Evolutionary conservation across 305 asterid genomes (phyloP).

Genomic region (Fraxinus floribunda): DNA sequence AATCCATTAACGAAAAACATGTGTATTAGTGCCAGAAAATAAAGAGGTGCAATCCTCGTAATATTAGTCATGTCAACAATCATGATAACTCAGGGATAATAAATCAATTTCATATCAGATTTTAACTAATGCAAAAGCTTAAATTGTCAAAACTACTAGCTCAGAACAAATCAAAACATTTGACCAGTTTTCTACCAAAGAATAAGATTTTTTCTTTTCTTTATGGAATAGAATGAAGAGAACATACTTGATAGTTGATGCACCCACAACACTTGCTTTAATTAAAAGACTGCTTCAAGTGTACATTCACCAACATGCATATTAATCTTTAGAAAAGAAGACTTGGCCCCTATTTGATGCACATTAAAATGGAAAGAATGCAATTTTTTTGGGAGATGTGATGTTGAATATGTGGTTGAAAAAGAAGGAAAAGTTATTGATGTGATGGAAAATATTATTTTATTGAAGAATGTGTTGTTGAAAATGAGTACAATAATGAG

Average conservation of each 20-base stretch:
- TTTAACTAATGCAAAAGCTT: not conserved
- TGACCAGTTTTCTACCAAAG: not conserved
- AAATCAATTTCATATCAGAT: not conserved
- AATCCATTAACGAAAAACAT: conserved; percentile 14
- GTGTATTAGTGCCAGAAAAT: conserved; percentile 1
- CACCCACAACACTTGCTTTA: conserved; percentile 2
- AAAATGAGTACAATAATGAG: too few relatives aligned
- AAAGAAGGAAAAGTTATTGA: too few relatives aligned
- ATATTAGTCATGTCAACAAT: not conserved
- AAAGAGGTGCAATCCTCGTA: not conserved
- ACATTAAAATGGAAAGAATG: too few relatives aligned
- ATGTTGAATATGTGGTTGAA: too few relatives aligned
- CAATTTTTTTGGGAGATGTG: too few relatives aligned
- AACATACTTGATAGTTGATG: conserved; percentile 6
- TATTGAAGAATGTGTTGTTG: too few relatives aligned
- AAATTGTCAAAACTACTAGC: not conserved
- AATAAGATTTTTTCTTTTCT: not conserved
- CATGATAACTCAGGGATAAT: conserved; percentile 4
- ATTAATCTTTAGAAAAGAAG: not conserved
- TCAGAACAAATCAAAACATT: not conserved
- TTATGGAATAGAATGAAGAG: not conserved
- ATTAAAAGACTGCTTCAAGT: not conserved
- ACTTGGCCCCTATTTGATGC: too few relatives aligned
- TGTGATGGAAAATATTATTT: too few relatives aligned
- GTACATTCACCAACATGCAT: not conserved